Evolutionary conservation across 192 early-diverging fungal species (phyloP), one percentile per base, ranked within the genome.

Genomic region (Pilobolus umbonatus): DNA sequence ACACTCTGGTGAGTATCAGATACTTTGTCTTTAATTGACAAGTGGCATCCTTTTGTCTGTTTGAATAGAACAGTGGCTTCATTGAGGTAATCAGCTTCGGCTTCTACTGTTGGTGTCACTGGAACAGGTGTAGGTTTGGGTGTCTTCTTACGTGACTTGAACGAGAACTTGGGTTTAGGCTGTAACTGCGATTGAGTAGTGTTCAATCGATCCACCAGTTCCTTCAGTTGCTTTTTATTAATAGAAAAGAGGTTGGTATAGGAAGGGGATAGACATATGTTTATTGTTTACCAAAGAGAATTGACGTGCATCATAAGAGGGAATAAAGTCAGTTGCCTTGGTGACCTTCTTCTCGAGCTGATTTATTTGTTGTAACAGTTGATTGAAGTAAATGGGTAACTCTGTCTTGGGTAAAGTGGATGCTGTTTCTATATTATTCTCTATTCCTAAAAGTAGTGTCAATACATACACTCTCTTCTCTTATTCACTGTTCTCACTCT

Each of bases 81-180:
- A 5, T 26, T 31, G n/a, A 39, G 2, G 9, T 34, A 28, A 15
- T 43, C 47, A 17, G 26, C 11, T 14, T 50, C 35, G 10, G 50
- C 47, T 38, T 24, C 5, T 19, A 5, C 42, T 22, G 24, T 39
- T 17, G 28, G 25, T 19, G 7, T 43, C 19, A 17, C 25, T 31
- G 26, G 21, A 21, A 5, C n/a, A 17, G 59, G 22, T 19, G 30
- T 25, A n/a, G 49, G 10, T 21, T 39, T 38, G 28, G 60, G 21
- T 9, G 52, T 55, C 4, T 60, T 36, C 26, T 72, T 75, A 31
- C 78, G 67, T 9, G 76, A 77, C 64, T 85, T 85, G 68, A 88
- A 88, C 1, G 87, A 85, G 51, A 89, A 89, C 61, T 85, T 85
- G 21, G 67, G 47, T 36, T 82, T 85, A 4, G 83, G 83, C 3